Evolutionary conservation across 164 flowering plant species (phyloP), one percentile per base, ranked within the genome.

Genomic region (Stephania yunnanensis): DNA sequence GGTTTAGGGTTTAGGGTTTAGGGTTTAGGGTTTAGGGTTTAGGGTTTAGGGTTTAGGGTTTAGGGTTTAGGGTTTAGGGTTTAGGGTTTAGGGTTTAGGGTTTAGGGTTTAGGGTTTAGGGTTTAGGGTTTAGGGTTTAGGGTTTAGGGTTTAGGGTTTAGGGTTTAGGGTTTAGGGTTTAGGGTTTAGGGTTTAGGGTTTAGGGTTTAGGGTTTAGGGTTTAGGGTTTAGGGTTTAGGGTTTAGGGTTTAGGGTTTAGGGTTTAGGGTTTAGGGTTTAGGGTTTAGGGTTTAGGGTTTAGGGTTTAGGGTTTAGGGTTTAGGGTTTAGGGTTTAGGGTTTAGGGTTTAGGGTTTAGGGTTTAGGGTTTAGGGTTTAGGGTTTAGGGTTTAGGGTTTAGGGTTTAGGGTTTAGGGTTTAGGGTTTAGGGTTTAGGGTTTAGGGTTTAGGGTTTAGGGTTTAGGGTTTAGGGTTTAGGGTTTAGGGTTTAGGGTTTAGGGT

Each of bases 381-480:
- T 77, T 77, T n/a, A 65, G 79, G 79, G 52, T 77, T 77, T 8
- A 44, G 79, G 79, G 30, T 77, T 77, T 13, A 46, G 79, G 79
- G 15, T 77, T 77, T 5, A 46, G 79, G 75, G 17, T 77, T 68
- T 10, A 22, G 79, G 79, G 30, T 77, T 77, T 25, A 52, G 79
- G 79, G 36, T 72, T 77, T 19, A 53, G 79, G 79, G n/a, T 77
- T 77, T 30, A 53, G 79, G 79, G 36, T 77, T 77, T 67, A 52
- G 70, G 75, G 65, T 77, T 77, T 52, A 69, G 50, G 50, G 50
- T 46, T 46, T 46, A 46, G 50, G 50, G 50, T 46, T 46, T 46
- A 76, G 79, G 71, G n/a, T n/a, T 77, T 77, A 64, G 68, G 79
- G 79, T 69, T 77, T 77, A 73, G 79, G 75, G 75, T 77, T 71